Percentiles rank a stretch among this genome's conserved stretches.
Evolutionary conservation across 306 rosid species (phyloP).

Genomic region (Quercus engelmannii): DNA sequence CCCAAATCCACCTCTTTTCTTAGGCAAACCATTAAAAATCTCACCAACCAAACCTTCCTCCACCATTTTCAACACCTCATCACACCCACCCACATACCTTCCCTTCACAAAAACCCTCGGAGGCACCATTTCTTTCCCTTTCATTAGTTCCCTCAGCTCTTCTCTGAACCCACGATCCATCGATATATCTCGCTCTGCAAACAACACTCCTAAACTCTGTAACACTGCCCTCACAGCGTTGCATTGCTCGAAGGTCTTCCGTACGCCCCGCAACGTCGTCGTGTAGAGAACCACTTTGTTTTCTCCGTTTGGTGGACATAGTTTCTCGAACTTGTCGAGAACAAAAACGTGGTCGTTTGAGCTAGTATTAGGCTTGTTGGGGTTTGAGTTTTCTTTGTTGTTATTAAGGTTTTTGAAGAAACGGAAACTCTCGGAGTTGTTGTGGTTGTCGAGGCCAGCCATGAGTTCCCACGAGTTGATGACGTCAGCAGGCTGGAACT

Average conservation of each 20-base stretch:
- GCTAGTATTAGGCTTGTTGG: constrained; percentile 19
- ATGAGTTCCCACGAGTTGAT: constrained; percentile 97
- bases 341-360: not conserved
- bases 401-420: constrained; percentile 18
- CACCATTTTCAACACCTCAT: constrained; percentile 51
- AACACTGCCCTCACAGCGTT: constrained; percentile 61
- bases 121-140: constrained; percentile 48
- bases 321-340: constrained; percentile 41
- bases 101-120: constrained; percentile 81
- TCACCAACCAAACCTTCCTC: constrained; percentile 69
- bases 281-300: constrained; percentile 76
- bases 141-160: constrained; percentile 47
- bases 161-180: constrained; percentile 78
- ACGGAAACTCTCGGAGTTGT: constrained; percentile 28
- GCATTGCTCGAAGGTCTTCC: constrained; percentile 78
- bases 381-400: constrained; percentile 65
- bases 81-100: constrained; percentile 63
- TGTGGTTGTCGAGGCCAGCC: constrained; percentile 71
- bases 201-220: constrained; percentile 45
- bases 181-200: constrained; percentile 83
- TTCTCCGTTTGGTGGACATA: constrained; percentile 76
- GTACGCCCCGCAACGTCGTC: constrained; percentile 74
- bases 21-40: constrained; percentile 59
- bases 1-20: constrained; percentile 46
- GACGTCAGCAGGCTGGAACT: constrained; percentile 49